phyloP scores from a whole-genome alignment of 2,329 filamentous ascomycete species.

The Ophiostoma ulmi region DNA sequence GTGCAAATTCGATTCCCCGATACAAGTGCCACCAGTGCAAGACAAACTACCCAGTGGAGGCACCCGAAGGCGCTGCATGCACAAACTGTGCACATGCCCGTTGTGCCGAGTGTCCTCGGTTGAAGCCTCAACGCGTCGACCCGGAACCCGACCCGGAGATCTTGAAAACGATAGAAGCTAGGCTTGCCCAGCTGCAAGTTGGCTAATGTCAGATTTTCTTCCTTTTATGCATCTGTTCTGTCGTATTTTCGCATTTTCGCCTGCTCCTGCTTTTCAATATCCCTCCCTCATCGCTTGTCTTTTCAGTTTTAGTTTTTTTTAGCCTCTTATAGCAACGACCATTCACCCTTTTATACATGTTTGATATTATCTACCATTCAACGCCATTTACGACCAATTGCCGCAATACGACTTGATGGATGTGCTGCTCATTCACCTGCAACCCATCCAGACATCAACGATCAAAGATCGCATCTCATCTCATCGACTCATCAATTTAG shows the following conservation, averaged over 20 bases:
- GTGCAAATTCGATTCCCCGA: constrained; percentile 46
- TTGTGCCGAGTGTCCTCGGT: constrained; percentile 54
- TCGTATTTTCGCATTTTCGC: neutral
- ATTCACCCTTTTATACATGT: neutral
- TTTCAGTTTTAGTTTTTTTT: neutral
- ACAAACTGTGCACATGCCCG: constrained; percentile 56
- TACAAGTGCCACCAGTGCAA: constrained; percentile 61
- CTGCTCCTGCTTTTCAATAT: constrained; percentile 2
- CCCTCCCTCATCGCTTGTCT: neutral
- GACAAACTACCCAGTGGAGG: constrained; percentile 49
- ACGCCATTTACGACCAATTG: neutral
- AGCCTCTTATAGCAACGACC: neutral
- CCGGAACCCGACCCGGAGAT: constrained; percentile 58
- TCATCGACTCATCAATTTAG: neutral
- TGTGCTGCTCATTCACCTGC: neutral
- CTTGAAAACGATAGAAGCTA: constrained; percentile 52
- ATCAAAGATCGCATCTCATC: neutral
- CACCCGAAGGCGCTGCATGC: constrained; percentile 52
- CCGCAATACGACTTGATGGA: neutral
- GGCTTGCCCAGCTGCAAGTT: constrained; percentile 44
- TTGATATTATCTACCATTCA: neutral
- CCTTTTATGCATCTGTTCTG: neutral
- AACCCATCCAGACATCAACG: neutral
- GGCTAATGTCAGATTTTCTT: neutral
- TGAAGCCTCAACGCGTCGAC: constrained; percentile 55